Evolutionary conservation across 495 filamentous ascomycete species (phyloP).

Genomic region (Parmelia sp.): DNA sequence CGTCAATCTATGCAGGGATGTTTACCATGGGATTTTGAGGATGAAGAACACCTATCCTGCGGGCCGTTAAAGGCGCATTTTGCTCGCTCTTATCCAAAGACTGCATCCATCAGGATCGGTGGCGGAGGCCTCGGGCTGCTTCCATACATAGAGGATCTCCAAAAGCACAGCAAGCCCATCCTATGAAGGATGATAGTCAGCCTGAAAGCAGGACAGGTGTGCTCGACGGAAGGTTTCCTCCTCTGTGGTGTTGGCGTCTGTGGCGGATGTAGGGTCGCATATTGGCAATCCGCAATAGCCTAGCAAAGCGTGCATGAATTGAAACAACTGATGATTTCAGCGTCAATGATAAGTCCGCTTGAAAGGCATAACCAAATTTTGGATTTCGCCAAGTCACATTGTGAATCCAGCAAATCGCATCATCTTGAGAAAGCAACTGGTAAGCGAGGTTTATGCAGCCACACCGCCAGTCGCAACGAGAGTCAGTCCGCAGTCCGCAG

Average conservation of each 20-base stretch:
- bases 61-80: slow-evolving; percentile 3
- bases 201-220: slow-evolving; percentile 2
- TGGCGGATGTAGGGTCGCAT: slow-evolving; percentile 27
- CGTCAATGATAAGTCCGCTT: slow-evolving; percentile 15
- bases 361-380: neutral
- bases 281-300: slow-evolving; percentile 16
- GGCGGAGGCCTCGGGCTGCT: neutral
- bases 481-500: neutral
- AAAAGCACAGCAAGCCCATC: slow-evolving; percentile 5
- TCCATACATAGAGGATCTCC: neutral
- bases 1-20: neutral
- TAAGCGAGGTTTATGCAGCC: slow-evolving; percentile 12
- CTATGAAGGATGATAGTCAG: neutral
- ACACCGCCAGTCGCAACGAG: slow-evolving; percentile 14
- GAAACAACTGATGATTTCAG: neutral
- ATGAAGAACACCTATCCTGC: too few species aligned
- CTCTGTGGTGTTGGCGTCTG: slow-evolving; percentile 25
- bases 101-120: neutral
- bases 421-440: neutral
- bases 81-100: neutral
- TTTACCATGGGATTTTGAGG: too few species aligned
- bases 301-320: neutral
- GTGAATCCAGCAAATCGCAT: slow-evolving; percentile 6
- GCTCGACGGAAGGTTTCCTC: slow-evolving; percentile 15
- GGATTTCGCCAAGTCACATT: neutral